Evolutionary conservation across 1,139 yeast genomes (phyloP).

Genomic region (Blastobotrys raffinosifermentans): DNA sequence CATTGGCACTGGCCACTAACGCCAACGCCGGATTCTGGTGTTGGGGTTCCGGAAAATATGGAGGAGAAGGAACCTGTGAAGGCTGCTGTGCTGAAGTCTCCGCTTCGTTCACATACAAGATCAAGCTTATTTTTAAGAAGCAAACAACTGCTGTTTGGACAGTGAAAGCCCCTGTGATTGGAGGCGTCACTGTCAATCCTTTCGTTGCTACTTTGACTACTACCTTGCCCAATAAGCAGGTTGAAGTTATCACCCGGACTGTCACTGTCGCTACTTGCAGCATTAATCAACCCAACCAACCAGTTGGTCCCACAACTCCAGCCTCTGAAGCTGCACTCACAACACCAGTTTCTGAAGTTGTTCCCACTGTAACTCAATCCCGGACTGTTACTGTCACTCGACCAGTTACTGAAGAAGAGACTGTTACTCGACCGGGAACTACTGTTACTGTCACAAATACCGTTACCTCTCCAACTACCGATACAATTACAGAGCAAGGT

Average conservation of each 20-base stretch:
- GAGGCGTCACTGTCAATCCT: constrained; percentile 21
- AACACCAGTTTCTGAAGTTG: constrained; percentile 5
- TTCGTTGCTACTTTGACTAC: constrained; percentile 26
- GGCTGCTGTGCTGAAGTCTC: constrained; percentile 27
- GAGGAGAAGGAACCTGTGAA: constrained; percentile 19
- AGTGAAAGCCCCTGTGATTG: constrained; percentile 23
- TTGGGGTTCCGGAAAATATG: constrained; percentile 18
- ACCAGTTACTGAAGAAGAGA: constrained; percentile 6
- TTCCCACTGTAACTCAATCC: constrained; percentile 1
- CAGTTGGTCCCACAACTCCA: constrained; percentile 4
- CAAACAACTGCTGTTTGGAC: constrained; percentile 23
- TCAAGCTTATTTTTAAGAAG: constrained; percentile 15
- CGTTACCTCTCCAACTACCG: constrained; percentile 6
- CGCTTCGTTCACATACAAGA: constrained; percentile 19
- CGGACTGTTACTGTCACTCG: constrained; percentile 9
- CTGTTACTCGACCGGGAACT: constrained; percentile 9
- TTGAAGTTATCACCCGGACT: constrained; percentile 16
- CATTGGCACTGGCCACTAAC: constrained; percentile 10
- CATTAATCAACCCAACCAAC: constrained; percentile 10
- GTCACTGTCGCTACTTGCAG: constrained; percentile 16
- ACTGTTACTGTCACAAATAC: constrained; percentile 9
- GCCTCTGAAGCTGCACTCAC: constrained; percentile 5
- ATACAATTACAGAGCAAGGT: too few species aligned
- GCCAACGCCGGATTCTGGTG: constrained; percentile 22
- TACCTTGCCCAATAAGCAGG: constrained; percentile 19